Conservation (phyloP, 768 basidiomycete species). For the Clitopilus passeckerianus region DNA sequence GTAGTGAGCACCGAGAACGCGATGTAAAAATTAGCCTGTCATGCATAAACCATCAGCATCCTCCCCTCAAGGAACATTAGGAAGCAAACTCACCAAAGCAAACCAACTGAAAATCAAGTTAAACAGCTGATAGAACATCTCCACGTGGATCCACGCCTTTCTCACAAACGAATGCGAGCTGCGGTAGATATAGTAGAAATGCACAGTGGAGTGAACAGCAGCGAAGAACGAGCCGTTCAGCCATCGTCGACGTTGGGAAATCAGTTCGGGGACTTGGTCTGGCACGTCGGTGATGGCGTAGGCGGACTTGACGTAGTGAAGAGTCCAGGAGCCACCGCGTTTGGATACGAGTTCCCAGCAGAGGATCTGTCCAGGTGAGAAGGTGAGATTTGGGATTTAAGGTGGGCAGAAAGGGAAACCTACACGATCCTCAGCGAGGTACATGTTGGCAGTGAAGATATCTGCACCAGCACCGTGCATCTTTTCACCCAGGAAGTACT, state of each 20-base stretch:
- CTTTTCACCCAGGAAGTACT: conserved; percentile 97
- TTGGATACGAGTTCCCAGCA: conserved; percentile 99
- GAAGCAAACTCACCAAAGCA: conserved; percentile 48
- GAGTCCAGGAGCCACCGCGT: conserved; percentile 80
- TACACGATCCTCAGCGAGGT: conserved; percentile 85
- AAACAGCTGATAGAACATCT: conserved; percentile 87
- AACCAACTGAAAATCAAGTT: conserved; percentile 95
- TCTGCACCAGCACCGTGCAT: conserved; percentile 87
- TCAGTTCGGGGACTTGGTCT: conserved; percentile 90
- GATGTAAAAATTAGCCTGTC: conserved; percentile 85
- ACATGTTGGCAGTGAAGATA: conserved; percentile 97
- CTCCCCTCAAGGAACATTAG: too few species aligned
- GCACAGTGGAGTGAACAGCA: conserved; percentile 84
- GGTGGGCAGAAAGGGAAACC: conserved; percentile 12
- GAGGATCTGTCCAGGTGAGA: conserved; percentile 50
- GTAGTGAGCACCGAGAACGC: conserved; percentile 75
- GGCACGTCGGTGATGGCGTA: conserved; percentile 93
- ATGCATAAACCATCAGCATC: not conserved
- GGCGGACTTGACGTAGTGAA: conserved; percentile 96
- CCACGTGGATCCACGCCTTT: conserved; percentile 94
- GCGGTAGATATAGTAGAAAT: conserved; percentile 95
- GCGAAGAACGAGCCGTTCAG: conserved; percentile 99
- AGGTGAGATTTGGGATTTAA: not conserved
- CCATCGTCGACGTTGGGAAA: conserved; percentile 95
- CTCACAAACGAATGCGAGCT: conserved; percentile 76